A percentile compares a stretch with the other conserved stretches of the same genome.
These are phyloP conservation scores for Aegilops bicornis DNA, from an alignment of 176 grass and related monocot genomes.

Conservation along the genomic window DNA sequence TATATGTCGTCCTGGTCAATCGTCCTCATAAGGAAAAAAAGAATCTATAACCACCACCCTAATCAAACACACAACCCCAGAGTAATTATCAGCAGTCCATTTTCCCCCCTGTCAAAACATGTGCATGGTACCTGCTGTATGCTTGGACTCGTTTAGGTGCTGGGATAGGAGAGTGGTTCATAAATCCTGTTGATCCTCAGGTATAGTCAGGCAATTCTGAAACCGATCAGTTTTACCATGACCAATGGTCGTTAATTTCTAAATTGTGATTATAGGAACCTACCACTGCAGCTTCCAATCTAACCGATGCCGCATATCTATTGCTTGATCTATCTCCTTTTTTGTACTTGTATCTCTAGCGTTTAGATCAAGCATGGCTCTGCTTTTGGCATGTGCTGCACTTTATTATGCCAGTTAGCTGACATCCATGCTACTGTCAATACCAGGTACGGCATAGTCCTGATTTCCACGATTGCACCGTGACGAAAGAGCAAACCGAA, in stretches of 20 bases:
- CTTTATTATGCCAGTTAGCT: background rate
- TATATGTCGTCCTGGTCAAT: too few species aligned
- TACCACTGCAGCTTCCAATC: background rate
- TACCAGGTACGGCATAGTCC: slow-evolving; percentile 73
- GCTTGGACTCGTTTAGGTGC: background rate
- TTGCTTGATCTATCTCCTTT: background rate
- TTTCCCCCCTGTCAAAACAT: background rate
- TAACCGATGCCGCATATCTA: background rate
- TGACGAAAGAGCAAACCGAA: slow-evolving; percentile 33
- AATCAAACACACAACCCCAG: too few species aligned
- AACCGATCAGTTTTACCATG: background rate
- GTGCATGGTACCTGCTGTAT: background rate
- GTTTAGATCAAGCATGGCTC: background rate
- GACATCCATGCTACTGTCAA: background rate
- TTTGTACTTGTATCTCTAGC: background rate
- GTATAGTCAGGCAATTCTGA: background rate
- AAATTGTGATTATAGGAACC: background rate
- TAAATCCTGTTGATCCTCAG: background rate
- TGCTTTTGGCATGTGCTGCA: background rate
- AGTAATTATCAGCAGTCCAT: too few species aligned
- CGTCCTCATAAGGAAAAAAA: too few species aligned
- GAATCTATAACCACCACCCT: too few species aligned
- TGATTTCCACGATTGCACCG: slow-evolving; percentile 74
- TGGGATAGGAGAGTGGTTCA: background rate
- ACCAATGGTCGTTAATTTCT: background rate